phyloP scores from a whole-genome alignment of 139 green algal genomes.

The Micractinium conductrix region DNA sequence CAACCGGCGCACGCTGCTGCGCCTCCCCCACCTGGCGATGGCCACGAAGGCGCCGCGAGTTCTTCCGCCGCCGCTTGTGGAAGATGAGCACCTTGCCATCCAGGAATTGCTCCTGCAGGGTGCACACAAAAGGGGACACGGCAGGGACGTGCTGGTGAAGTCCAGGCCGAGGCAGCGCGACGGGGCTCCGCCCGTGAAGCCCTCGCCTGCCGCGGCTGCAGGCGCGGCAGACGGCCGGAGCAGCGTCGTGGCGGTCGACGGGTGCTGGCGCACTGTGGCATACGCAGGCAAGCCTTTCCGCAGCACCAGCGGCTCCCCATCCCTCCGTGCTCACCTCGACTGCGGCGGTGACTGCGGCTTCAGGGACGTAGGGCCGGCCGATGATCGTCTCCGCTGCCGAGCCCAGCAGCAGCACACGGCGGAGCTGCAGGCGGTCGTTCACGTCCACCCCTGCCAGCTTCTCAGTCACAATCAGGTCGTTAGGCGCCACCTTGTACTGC shows the following conservation, averaged over 20 bases:
- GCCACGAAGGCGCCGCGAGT: conserved; percentile 73
- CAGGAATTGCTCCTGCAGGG: conserved; percentile 71
- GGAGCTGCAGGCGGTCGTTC: conserved; percentile 62
- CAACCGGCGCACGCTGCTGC: not conserved
- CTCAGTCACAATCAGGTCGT: conserved; percentile 74
- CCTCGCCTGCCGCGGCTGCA: no score
- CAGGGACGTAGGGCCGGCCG: conserved; percentile 62
- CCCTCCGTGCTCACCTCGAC: conserved; percentile 52
- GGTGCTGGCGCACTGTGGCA: not conserved
- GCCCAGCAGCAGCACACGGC: conserved; percentile 68
- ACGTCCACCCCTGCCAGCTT: conserved; percentile 66
- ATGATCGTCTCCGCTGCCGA: conserved; percentile 63
- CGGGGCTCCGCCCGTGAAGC: no score
- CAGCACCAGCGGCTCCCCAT: not conserved
- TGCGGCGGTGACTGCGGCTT: conserved; percentile 52
- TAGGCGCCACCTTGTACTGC: conserved; percentile 74
- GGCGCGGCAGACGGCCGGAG: no score
- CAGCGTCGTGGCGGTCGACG: no score
- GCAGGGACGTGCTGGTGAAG: no score
- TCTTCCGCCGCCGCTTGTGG: conserved; percentile 88
- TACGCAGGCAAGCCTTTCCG: not conserved
- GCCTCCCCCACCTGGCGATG: conserved; percentile 61
- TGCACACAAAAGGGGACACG: no score
- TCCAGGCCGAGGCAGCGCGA: no score
- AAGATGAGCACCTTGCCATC: conserved; percentile 88